Conservation (phyloP, 306 rosid species). For the Cicer arietinum region DNA sequence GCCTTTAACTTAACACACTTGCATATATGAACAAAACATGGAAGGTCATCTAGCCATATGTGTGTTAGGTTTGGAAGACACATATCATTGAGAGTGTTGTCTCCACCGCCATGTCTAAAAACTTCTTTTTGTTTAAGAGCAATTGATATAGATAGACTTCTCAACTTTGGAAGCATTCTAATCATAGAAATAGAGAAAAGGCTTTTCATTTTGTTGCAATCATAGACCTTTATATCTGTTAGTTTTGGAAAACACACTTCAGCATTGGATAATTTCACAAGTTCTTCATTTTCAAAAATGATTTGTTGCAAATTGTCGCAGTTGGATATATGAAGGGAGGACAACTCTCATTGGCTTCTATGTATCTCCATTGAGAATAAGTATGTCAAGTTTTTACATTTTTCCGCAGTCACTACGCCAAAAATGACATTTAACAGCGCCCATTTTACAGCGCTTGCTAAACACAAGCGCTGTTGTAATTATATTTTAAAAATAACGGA, state of each 20-base stretch:
- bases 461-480: too few species aligned
- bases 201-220: not conserved
- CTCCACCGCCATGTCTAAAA: not conserved
- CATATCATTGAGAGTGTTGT: too few species aligned
- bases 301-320: conserved; percentile 1
- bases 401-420: too few species aligned
- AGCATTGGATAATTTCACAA: not conserved
- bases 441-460: too few species aligned
- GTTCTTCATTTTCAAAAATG: not conserved
- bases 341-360: conserved; percentile 3
- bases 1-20: too few species aligned
- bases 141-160: not conserved
- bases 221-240: not conserved
- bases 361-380: not conserved
- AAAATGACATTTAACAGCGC: too few species aligned
- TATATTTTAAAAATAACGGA: too few species aligned
- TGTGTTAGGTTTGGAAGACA: too few species aligned
- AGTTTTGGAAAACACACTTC: conserved; percentile 4
- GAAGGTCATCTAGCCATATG: too few species aligned
- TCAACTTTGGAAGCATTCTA: conserved; percentile 1
- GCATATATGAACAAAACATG: too few species aligned
- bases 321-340: not conserved
- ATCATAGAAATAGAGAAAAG: conserved; percentile 3
- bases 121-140: not conserved
- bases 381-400: not conserved